phyloP scores from a whole-genome alignment of 2,329 filamentous ascomycete species.

The Penicillium expansum region DNA sequence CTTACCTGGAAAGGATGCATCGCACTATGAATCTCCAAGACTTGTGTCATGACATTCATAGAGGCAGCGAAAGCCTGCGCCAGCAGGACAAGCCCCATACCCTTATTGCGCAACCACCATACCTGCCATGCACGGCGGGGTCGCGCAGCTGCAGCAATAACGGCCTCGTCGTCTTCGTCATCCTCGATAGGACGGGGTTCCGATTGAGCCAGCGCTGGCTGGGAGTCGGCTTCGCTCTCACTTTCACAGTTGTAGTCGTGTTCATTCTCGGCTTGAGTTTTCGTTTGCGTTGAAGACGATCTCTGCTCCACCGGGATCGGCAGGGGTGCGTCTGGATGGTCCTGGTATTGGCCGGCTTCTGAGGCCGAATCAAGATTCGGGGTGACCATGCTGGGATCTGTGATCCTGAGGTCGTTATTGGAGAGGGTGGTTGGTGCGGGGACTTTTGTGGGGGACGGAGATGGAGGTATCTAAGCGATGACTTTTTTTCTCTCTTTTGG shows the following conservation, averaged over 20 bases:
- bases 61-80: constrained; percentile 77
- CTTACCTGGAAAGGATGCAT: constrained; percentile 74
- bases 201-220: constrained; percentile 12
- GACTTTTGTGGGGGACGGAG: constrained; percentile 5
- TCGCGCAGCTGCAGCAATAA: constrained; percentile 5
- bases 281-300: background rate
- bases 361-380: background rate
- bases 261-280: background rate
- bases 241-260: constrained; percentile 3
- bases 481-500: background rate
- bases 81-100: constrained; percentile 68
- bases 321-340: constrained; percentile 22
- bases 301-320: constrained; percentile 1
- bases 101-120: constrained; percentile 65
- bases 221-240: background rate
- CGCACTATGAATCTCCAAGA: constrained; percentile 67
- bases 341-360: background rate
- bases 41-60: constrained; percentile 79
- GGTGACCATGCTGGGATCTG: background rate
- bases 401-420: constrained; percentile 2
- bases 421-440: background rate
- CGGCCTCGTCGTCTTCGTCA: background rate
- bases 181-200: constrained; percentile 20
- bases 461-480: background rate
- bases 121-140: constrained; percentile 29